Percentiles rank a stretch among this genome's conserved stretches.
phyloP scores from a whole-genome alignment of 2,329 filamentous ascomycete genomes.

The Penicillium sp. region DNA sequence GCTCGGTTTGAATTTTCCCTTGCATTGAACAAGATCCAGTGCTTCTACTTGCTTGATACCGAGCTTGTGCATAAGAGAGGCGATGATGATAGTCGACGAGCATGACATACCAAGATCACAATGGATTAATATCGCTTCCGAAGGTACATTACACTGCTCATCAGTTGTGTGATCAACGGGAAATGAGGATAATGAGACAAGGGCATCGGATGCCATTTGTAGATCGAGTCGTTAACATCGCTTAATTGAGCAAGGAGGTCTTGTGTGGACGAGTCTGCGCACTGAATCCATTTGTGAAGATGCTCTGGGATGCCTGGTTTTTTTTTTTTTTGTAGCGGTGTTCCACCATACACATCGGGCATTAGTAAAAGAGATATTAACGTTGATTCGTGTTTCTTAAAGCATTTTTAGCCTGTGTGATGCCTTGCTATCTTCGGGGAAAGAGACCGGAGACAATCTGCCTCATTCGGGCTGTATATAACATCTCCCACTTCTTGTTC shows the following conservation, averaged over 20 bases:
- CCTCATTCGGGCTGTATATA: slow-evolving; percentile 17
- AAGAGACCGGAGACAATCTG: slow-evolving; percentile 19
- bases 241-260: slow-evolving; percentile 28
- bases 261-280: slow-evolving; percentile 30
- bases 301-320: slow-evolving; percentile 19
- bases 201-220: slow-evolving; percentile 18
- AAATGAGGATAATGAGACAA: slow-evolving; percentile 12
- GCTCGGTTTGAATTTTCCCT: slow-evolving; percentile 24
- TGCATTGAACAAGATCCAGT: slow-evolving; percentile 24
- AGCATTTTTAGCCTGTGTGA: slow-evolving; percentile 24
- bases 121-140: slow-evolving; percentile 25
- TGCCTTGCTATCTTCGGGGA: background rate
- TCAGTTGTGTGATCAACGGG: slow-evolving; percentile 7
- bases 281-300: slow-evolving; percentile 28
- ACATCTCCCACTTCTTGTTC: slow-evolving; percentile 21
- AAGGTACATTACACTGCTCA: slow-evolving; percentile 2
- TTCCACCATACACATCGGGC: slow-evolving; percentile 25
- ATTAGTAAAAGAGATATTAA: slow-evolving; percentile 24
- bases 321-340: slow-evolving; percentile 22
- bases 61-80: slow-evolving; percentile 10
- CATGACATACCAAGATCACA: slow-evolving; percentile 31
- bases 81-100: slow-evolving; percentile 21
- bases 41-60: slow-evolving; percentile 11
- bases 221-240: slow-evolving; percentile 28
- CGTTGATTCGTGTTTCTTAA: slow-evolving; percentile 21